These are phyloP conservation scores for Ophiognomonia clavigignenti-juglandacearum DNA, from an alignment of 2,329 filamentous ascomycete species.

Conservation along the genomic window DNA sequence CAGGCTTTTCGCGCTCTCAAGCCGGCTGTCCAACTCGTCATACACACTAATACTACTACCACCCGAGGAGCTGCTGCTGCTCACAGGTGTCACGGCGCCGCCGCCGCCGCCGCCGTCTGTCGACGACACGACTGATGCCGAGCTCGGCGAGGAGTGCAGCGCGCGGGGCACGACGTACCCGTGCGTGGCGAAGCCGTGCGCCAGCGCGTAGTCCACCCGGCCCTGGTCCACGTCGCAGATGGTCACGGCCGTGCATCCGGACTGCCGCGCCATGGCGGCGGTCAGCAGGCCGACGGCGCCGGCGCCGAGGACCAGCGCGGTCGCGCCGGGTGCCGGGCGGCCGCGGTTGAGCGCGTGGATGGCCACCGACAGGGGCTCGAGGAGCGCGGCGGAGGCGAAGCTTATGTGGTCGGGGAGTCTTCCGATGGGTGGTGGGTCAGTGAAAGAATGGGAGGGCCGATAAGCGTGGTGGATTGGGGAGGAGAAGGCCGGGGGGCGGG, in stretches of 20 bases:
- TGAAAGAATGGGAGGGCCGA: neutral
- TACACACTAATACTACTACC: too few relatives aligned
- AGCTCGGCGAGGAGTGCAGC: slow-evolving; percentile 37
- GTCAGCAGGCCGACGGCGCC: slow-evolving; percentile 60
- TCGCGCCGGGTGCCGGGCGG: slow-evolving; percentile 44
- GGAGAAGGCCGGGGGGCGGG: too few relatives aligned
- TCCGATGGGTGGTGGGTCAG: neutral
- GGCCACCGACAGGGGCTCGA: slow-evolving; percentile 58
- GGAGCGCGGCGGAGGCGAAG: slow-evolving; percentile 54
- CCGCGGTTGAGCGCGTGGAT: slow-evolving; percentile 58
- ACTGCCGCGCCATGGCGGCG: slow-evolving; percentile 57
- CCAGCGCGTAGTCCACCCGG: slow-evolving; percentile 55
- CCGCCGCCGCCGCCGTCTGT: slow-evolving; percentile 40
- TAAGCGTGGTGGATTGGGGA: too few relatives aligned
- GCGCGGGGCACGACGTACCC: slow-evolving; percentile 48
- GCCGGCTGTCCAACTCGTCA: too few relatives aligned
- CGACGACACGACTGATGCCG: slow-evolving; percentile 36
- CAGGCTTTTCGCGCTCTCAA: slow-evolving; percentile 45
- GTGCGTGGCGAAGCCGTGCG: slow-evolving; percentile 54
- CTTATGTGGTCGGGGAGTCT: slow-evolving; percentile 56
- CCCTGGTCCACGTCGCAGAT: slow-evolving; percentile 57
- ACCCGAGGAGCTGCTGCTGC: slow-evolving; percentile 37
- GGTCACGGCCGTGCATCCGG: slow-evolving; percentile 54
- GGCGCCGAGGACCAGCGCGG: slow-evolving; percentile 59
- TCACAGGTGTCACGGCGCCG: slow-evolving; percentile 38